These are phyloP conservation scores for Termitomyces sp. DNA, from an alignment of 768 basidiomycete species.

Conservation along the genomic window DNA sequence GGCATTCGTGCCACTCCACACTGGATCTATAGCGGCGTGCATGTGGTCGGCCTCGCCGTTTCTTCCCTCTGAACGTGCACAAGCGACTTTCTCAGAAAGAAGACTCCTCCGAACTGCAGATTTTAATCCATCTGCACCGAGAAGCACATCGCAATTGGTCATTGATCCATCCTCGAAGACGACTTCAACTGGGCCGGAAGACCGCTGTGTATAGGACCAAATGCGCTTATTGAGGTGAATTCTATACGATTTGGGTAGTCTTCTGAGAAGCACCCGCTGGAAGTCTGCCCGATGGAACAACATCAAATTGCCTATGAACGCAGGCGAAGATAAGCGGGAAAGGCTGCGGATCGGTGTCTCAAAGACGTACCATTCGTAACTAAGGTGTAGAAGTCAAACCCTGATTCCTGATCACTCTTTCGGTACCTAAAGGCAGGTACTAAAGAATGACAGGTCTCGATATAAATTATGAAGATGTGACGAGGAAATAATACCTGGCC, in stretches of 20 bases:
- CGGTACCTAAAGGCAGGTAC: constrained; percentile 50
- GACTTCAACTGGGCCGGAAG: constrained; percentile 37
- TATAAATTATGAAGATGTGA: neutral
- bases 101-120: constrained; percentile 43
- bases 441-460: constrained; percentile 17
- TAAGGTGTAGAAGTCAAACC: constrained; percentile 47
- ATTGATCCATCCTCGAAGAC: constrained; percentile 57
- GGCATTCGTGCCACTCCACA: constrained; percentile 53
- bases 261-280: constrained; percentile 48
- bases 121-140: constrained; percentile 68
- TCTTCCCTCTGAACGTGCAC: constrained; percentile 27
- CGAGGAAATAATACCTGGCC: constrained; percentile 26
- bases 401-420: constrained; percentile 54
- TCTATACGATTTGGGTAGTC: constrained; percentile 38
- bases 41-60: constrained; percentile 33
- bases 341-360: neutral
- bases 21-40: constrained; percentile 40
- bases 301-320: constrained; percentile 38
- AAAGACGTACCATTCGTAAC: constrained; percentile 47
- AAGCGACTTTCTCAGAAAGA: constrained; percentile 29
- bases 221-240: constrained; percentile 55
- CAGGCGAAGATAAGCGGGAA: constrained; percentile 7
- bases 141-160: constrained; percentile 56
- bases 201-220: constrained; percentile 43
- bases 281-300: constrained; percentile 65